Base-by-base conservation (phyloP, 768 basidiomycete species). In the Russula sp. region DNA sequence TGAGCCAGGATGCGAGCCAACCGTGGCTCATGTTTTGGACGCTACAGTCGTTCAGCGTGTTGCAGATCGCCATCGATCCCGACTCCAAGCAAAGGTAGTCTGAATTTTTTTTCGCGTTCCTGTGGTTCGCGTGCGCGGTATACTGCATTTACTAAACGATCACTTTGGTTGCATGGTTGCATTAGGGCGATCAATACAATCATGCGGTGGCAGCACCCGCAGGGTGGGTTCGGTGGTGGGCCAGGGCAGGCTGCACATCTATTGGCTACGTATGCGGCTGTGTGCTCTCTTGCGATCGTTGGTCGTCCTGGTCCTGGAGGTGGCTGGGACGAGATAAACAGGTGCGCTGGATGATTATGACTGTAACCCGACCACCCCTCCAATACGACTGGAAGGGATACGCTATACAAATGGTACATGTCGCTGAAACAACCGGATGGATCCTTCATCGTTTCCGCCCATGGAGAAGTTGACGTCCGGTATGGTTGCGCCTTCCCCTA, bases 11-110 rank as follows among this genome's bases (percentile, higher is more conserved):
- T 71, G 95, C 96, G 0, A 94, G 91, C 66, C 87, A 96, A 68
- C 90, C 97, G 0, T 98, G 97, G 97, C 76, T 98, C 34, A 71
- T 98, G 61, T 98, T 90, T 75, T 98, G 97, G 95, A 86, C 85
- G 0, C 70, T 95, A 10, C 94, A 99, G 68, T 79, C 86, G 14
- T 88, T 97, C 68, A 87, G 88, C 67, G 70, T 85, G 2, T 70
- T 96, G 47, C 90, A 93, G 53, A 85, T 91, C 7, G 86, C 77
- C 2, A 68, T 96, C 53, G 93, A 95, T 77, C 84, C 86, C 2
- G 79, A 75, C 20, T 93, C 83, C 68, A 89, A 86, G 71, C 84
- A 90, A 65, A 78, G 83, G 93, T 93, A 29, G 67, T 58, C 79
- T n/a, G 49, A 35, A 8, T 48, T 45, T 60, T 45, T 60, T 35